A percentile compares a stretch with the other conserved stretches of the same genome.
Conservation (phyloP, 1,139 yeast species). For the Magnusiomyces ingens region DNA sequence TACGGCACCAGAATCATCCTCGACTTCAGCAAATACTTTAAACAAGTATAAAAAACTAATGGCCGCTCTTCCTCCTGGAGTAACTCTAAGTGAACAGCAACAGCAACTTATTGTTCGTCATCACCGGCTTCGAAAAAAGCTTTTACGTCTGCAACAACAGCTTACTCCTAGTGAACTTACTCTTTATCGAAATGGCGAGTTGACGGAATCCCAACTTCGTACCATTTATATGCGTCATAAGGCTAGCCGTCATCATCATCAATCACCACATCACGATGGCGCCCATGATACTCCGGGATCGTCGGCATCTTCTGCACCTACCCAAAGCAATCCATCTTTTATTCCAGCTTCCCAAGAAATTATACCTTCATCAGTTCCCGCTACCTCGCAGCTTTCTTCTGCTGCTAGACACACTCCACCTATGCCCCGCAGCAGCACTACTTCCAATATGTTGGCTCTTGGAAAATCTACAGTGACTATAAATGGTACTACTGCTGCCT, state of each 20-base stretch:
- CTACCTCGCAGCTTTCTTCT: not conserved
- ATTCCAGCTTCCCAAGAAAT: not conserved
- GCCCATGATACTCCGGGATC: not conserved
- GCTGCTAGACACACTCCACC: not conserved
- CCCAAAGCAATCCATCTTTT: not conserved
- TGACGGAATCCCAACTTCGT: not conserved
- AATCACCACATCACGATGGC: not conserved
- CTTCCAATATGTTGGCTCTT: not conserved
- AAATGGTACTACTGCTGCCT: not conserved
- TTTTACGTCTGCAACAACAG: slow-evolving; percentile 5
- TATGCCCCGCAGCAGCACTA: not conserved
- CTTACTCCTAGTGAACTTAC: not conserved
- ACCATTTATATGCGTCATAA: not conserved
- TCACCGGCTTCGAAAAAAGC: not conserved
- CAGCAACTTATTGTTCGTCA: not conserved
- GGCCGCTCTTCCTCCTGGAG: not conserved
- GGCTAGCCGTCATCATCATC: not conserved
- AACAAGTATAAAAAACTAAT: not conserved
- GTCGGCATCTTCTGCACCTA: not conserved
- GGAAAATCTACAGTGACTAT: not conserved
- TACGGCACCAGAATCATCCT: not conserved
- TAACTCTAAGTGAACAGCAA: not conserved
- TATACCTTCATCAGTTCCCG: not conserved
- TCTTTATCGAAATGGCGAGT: not conserved
- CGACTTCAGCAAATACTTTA: not conserved